Percentiles rank a stretch among this genome's conserved stretches.
These are phyloP conservation scores for Lolium multiflorum DNA, from an alignment of 176 grass and related monocot species.

Conservation along the genomic window DNA sequence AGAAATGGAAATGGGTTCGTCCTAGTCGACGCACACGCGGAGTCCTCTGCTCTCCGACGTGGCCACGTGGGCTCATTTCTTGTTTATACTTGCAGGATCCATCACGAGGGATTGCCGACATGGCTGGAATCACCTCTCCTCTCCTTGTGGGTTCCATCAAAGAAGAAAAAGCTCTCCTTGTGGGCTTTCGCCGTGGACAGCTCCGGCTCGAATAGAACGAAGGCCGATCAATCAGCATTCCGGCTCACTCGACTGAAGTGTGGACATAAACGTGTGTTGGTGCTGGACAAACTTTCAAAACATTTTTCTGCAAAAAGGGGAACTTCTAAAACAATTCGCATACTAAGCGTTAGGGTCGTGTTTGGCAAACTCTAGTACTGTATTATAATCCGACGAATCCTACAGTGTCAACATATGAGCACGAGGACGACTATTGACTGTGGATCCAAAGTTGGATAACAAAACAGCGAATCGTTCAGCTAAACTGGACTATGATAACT, in stretches of 20 bases:
- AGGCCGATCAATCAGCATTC: background rate
- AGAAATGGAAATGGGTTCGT: background rate
- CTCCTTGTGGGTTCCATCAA: no score
- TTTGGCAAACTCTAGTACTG: background rate
- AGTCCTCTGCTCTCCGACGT: background rate
- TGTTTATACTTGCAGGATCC: background rate
- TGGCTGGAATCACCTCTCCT: background rate
- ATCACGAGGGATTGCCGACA: background rate
- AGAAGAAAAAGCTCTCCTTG: no score
- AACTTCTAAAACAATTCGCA: background rate
- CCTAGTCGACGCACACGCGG: background rate
- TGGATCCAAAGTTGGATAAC: background rate
- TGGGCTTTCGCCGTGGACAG: background rate
- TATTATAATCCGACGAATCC: background rate
- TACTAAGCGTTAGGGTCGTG: background rate
- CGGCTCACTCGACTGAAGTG: background rate
- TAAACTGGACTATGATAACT: background rate
- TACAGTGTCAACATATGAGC: no score
- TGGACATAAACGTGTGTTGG: no score
- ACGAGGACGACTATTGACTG: background rate
- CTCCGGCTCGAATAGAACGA: background rate
- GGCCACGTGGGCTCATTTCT: background rate
- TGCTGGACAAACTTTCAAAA: no score
- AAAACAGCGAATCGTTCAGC: background rate
- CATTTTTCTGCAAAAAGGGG: no score